Evolutionary conservation across 148 eudicot genomes (phyloP), one percentile per base, ranked within the genome.

Genomic region (Spergularia marina): DNA sequence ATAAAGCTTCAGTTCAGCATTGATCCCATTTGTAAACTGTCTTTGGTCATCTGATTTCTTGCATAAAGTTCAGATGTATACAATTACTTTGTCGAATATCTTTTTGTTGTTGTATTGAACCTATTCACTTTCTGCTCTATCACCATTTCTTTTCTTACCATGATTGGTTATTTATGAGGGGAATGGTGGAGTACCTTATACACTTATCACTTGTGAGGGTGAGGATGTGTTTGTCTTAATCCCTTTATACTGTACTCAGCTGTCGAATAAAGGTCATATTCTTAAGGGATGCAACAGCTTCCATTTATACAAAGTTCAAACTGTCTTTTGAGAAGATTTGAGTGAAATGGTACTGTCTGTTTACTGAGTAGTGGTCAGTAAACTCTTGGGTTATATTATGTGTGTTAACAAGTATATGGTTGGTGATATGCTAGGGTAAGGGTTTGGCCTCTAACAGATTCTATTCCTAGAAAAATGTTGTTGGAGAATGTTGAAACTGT

Each of bases 1-100:
- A 15, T n/a, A 58, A 74, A 44, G 10, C 66, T 16, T 72, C 36
- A n/a, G 39, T 40, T 73, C 57, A 53, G 53, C 36, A 66, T 53
- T 59, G 54, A 4, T 52, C 15, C 53, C 49, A 23, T 40, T 53
- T 60, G 16, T 53, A 41, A 56, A 51, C 11, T 40, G 17, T 21
- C 51, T 56, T 7, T 12, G 13, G 3, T 14, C 2, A 57, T 14
- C 49, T 59, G 36, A 12, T 66, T 58, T 66, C 12, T 67, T 66
- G 57, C 34, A 13, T 16, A 23, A 9, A 54, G 23, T 39, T 41
- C 21, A 41, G 3, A 25, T 47, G 30, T 72, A 21, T 49, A 17
- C 13, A 51, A 60, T 67, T 41, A 59, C 13, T 30, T 6, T 18
- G 55, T 39, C 53, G 67, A 63, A 20, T 17, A 13, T 2, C 30